Evolutionary conservation across 2,329 filamentous ascomycete species (phyloP).

Genomic region (Alternaria novae-zelandiae): DNA sequence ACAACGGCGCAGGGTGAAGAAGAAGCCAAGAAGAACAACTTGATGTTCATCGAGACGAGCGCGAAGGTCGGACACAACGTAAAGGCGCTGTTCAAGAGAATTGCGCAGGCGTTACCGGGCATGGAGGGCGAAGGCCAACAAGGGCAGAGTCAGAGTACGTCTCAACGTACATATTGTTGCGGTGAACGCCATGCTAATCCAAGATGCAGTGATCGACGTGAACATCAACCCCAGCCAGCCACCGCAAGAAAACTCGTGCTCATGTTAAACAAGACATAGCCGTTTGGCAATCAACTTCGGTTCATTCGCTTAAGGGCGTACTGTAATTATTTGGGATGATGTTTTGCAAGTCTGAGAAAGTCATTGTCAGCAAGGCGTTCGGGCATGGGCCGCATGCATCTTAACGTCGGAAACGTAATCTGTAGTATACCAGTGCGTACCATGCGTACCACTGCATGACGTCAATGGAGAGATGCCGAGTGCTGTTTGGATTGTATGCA

Average conservation of each 20-base stretch:
- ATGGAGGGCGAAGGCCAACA: conserved; percentile 92
- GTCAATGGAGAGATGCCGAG: conserved; percentile 20
- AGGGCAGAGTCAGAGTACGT: conserved; percentile 80
- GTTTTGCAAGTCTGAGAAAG: conserved; percentile 26
- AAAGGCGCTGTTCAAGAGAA: conserved; percentile 95
- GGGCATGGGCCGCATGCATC: conserved; percentile 28
- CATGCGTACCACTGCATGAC: conserved; percentile 23
- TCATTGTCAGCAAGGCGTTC: conserved; percentile 51
- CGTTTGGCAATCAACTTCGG: conserved; percentile 11
- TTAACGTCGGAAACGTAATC: conserved; percentile 30
- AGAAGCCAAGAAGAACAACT: conserved; percentile 94
- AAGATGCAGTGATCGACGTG: conserved; percentile 81
- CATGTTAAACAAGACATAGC: conserved; percentile 35
- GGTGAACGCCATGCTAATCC: conserved; percentile 11
- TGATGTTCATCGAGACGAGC: conserved; percentile 99
- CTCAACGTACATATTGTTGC: neutral
- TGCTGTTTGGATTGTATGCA: conserved; percentile 23
- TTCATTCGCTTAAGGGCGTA: conserved; percentile 35
- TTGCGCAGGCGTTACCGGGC: conserved; percentile 94
- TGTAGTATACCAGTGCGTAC: conserved; percentile 44
- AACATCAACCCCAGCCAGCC: conserved; percentile 77
- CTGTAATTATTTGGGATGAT: conserved; percentile 45
- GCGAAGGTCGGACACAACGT: conserved; percentile 98
- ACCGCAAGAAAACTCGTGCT: conserved; percentile 62
- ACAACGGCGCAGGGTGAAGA: conserved; percentile 96